A percentile compares a stretch with the other conserved stretches of the same genome.
phyloP scores from a whole-genome alignment of 306 rosid genomes.

The Ormosia emarginata region DNA sequence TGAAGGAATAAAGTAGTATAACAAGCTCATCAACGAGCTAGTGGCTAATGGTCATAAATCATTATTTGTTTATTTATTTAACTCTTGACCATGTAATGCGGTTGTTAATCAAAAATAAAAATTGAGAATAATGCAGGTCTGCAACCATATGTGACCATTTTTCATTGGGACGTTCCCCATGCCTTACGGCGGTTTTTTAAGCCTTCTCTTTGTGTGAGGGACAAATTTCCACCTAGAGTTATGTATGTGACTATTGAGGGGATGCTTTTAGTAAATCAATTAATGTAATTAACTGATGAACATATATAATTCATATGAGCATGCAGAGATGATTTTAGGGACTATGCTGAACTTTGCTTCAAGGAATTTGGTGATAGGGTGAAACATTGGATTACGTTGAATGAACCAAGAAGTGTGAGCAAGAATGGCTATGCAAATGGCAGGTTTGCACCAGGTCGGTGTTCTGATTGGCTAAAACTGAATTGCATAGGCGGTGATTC shows the following conservation, averaged over 20 bases:
- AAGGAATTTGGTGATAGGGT: constrained; percentile 64
- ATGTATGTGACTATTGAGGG: neutral
- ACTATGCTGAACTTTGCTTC: constrained; percentile 59
- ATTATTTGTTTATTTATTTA: neutral
- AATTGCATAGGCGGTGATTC: constrained; percentile 64
- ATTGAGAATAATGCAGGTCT: constrained; percentile 20
- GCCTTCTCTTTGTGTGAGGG: constrained; percentile 47
- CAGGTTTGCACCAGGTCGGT: constrained; percentile 50
- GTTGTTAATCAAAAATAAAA: neutral
- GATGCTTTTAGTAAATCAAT: neutral
- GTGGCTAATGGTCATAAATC: constrained; percentile 42
- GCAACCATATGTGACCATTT: constrained; percentile 32
- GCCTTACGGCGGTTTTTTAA: constrained; percentile 48
- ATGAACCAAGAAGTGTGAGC: constrained; percentile 48
- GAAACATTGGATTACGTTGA: constrained; percentile 62
- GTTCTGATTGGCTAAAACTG: constrained; percentile 45
- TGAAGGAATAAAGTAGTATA: constrained; percentile 51
- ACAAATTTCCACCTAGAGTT: neutral
- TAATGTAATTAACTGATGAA: neutral
- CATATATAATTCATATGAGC: neutral
- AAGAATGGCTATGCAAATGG: constrained; percentile 44
- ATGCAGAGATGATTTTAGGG: constrained; percentile 45
- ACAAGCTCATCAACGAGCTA: constrained; percentile 54
- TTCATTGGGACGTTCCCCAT: constrained; percentile 39
- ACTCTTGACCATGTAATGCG: neutral